These are phyloP conservation scores for Pseudonectria buxi DNA, from an alignment of 2,329 filamentous ascomycete species.

Conservation along the genomic window DNA sequence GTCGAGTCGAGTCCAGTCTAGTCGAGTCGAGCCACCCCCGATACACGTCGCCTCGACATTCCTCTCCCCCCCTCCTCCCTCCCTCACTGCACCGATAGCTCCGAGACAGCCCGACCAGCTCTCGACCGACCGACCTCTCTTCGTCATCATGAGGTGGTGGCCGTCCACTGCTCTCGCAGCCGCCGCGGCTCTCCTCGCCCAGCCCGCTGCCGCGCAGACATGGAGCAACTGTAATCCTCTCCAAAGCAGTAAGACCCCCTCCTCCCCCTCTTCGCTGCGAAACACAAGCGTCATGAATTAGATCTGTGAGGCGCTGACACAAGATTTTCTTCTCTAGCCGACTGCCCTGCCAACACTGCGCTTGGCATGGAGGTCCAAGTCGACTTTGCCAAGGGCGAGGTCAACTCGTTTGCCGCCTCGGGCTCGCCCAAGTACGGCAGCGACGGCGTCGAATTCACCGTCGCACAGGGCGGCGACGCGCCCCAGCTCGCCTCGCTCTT, in stretches of 20 bases:
- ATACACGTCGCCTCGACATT: slow-evolving; percentile 33
- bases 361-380: slow-evolving; percentile 76
- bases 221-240: slow-evolving; percentile 36
- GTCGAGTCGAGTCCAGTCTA: too few relatives aligned
- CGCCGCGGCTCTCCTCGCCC: slow-evolving; percentile 17
- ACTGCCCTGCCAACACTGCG: slow-evolving; percentile 70
- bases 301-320: slow-evolving; percentile 4
- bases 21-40: too few relatives aligned
- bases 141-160: slow-evolving; percentile 18
- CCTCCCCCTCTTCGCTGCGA: background rate
- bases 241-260: slow-evolving; percentile 23
- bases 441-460: slow-evolving; percentile 75
- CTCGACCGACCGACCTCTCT: slow-evolving; percentile 29
- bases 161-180: slow-evolving; percentile 11
- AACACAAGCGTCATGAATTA: too few relatives aligned
- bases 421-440: slow-evolving; percentile 66
- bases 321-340: slow-evolving; percentile 33
- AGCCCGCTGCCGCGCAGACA: slow-evolving; percentile 30
- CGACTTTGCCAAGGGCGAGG: slow-evolving; percentile 73
- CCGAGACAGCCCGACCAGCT: slow-evolving; percentile 47
- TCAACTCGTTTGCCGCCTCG: slow-evolving; percentile 69
- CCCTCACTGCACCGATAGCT: slow-evolving; percentile 43
- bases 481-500: slow-evolving; percentile 84
- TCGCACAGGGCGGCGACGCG: slow-evolving; percentile 70
- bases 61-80: slow-evolving; percentile 37